Percentiles rank a stretch among this genome's conserved stretches.
Conservation (phyloP, 1,284 basidiomycete species). For the Sanghuangporus weigelae region DNA sequence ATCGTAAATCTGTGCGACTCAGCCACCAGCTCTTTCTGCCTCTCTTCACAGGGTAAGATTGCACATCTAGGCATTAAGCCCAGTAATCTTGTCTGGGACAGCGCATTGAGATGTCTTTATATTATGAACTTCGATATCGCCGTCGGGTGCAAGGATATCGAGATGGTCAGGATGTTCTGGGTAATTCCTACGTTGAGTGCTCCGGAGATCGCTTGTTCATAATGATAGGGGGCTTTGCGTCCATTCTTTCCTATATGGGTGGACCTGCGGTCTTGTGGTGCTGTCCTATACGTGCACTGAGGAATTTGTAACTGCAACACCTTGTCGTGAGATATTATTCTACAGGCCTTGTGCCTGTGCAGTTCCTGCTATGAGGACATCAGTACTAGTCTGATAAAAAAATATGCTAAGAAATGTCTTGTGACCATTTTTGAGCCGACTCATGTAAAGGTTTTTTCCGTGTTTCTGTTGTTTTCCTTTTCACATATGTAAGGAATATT, state of each 20-base stretch:
- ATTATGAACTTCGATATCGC: slow-evolving; percentile 7
- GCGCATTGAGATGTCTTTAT: not conserved
- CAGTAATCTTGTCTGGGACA: not conserved
- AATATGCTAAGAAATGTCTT: too few species aligned
- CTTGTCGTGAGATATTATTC: too few species aligned
- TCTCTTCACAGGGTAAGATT: slow-evolving; percentile 2
- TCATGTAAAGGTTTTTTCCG: too few species aligned
- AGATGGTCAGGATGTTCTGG: not conserved
- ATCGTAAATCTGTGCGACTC: not conserved
- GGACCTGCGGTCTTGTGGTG: not conserved
- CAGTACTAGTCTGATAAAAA: too few species aligned
- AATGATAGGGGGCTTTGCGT: not conserved
- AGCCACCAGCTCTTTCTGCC: not conserved
- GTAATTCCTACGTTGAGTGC: not conserved
- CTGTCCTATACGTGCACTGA: too few species aligned
- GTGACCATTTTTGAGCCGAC: too few species aligned
- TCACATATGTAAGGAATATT: too few species aligned
- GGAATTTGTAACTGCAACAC: too few species aligned
- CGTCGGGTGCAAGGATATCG: not conserved
- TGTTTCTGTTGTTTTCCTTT: too few species aligned
- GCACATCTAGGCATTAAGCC: slow-evolving; percentile 7
- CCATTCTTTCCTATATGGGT: not conserved
- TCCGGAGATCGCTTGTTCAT: not conserved
- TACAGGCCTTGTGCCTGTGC: too few species aligned
- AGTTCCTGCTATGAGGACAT: too few species aligned